Evolutionary conservation across 1,284 basidiomycete genomes (phyloP).

Genomic region (Ganoderma lingzhi): DNA sequence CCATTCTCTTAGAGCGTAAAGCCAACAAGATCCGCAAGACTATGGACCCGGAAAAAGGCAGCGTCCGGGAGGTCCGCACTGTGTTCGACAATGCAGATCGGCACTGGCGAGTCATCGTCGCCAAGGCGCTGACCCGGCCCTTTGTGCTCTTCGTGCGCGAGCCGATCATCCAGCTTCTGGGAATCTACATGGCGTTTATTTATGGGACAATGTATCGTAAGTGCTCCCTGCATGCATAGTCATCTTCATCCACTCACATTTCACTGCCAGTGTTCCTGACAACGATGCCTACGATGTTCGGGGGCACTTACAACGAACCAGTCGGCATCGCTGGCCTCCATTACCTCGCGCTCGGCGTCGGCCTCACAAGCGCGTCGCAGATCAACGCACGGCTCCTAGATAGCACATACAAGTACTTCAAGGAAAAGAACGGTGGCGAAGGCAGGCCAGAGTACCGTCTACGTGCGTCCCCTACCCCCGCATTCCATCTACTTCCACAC

Average conservation of each 20-base stretch:
- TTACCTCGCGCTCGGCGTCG: constrained; percentile 71
- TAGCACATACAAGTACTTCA: constrained; percentile 58
- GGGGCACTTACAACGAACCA: constrained; percentile 54
- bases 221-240: constrained; percentile 31
- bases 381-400: constrained; percentile 67
- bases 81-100: constrained; percentile 40
- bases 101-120: constrained; percentile 48
- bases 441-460: constrained; percentile 65
- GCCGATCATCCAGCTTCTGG: constrained; percentile 54
- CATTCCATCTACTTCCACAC: neutral
- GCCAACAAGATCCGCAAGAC: constrained; percentile 48
- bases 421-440: constrained; percentile 56
- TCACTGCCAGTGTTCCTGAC: constrained; percentile 61
- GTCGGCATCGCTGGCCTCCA: constrained; percentile 66
- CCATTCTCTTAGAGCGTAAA: constrained; percentile 56
- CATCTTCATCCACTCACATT: neutral
- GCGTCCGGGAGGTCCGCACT: constrained; percentile 36
- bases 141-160: constrained; percentile 54
- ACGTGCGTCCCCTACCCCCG: constrained; percentile 31
- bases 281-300: constrained; percentile 70
- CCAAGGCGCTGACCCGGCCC: constrained; percentile 51
- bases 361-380: constrained; percentile 61
- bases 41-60: constrained; percentile 45
- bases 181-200: constrained; percentile 58
- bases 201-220: constrained; percentile 64